These are phyloP conservation scores for Gynochthodes officinalis DNA, from an alignment of 257 asterid species.

Conservation along the genomic window DNA sequence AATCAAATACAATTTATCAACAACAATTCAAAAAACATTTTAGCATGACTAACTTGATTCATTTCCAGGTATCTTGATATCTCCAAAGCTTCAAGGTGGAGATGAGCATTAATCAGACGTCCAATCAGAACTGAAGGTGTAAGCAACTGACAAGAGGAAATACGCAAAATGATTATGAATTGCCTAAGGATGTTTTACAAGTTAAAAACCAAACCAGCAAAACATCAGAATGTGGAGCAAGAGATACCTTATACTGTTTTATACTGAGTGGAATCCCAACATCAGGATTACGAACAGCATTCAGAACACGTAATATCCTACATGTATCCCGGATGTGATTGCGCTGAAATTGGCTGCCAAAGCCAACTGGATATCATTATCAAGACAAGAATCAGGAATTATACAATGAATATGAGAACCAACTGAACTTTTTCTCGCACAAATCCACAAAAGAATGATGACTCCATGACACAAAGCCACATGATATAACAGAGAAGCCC, in stretches of 20 bases:
- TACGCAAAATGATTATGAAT: slow-evolving; percentile 10
- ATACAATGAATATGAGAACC: slow-evolving; percentile 17
- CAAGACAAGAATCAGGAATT: slow-evolving; percentile 60
- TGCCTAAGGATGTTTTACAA: slow-evolving; percentile 14
- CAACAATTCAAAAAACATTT: neutral
- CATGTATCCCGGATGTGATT: slow-evolving; percentile 82
- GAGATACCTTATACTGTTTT: slow-evolving; percentile 83
- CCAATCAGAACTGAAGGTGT: slow-evolving; percentile 84
- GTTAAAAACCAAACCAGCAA: slow-evolving; percentile 8
- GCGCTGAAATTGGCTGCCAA: slow-evolving; percentile 93
- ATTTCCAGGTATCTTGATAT: slow-evolving; percentile 80
- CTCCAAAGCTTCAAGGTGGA: slow-evolving; percentile 78
- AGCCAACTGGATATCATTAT: slow-evolving; percentile 85
- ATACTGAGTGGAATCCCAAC: slow-evolving; percentile 90
- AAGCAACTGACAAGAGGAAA: slow-evolving; percentile 58
- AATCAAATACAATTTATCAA: neutral
- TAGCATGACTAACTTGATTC: slow-evolving; percentile 61
- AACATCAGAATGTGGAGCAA: slow-evolving; percentile 15
- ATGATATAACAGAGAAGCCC: neutral
- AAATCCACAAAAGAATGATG: slow-evolving; percentile 1
- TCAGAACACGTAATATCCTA: slow-evolving; percentile 75
- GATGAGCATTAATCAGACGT: slow-evolving; percentile 83
- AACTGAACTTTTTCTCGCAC: neutral
- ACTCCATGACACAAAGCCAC: neutral
- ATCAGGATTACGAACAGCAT: slow-evolving; percentile 77